Evolutionary conservation across 1,139 yeast genomes (phyloP), one percentile per base, ranked within the genome.

Genomic region (Suhomyces bolitotheri): DNA sequence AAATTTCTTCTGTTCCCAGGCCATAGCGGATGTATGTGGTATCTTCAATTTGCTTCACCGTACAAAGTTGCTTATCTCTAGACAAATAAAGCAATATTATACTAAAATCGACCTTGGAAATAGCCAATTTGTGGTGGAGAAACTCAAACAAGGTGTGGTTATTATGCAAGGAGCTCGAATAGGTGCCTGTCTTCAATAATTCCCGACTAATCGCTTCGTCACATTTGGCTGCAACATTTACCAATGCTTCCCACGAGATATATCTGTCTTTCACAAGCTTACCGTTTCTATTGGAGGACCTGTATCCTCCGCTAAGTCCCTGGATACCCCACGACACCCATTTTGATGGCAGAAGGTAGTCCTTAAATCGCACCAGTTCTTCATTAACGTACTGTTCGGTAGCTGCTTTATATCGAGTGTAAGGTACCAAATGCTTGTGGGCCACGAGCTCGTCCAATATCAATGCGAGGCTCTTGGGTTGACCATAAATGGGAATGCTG

Each of bases 401-500:
- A 8, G 15, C 24, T 8, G 20, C 22, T 14, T 28, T 22, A 7
- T 37, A 37, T 2, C 20, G 16, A 7, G 33, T 50, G 9, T 45
- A 47, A 0, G 70, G 67, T 0, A 66, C 42, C 7, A 64, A 36
- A 2, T 41, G 36, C 30, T 51, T 49, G 13, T 45, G 31, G 5
- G 26, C 29, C 7, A 60, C 55, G 27, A 66, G 46, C 33, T 64
- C 71, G 11, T 53, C 37, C 7, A 66, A 34, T 1, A 63, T 50
- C 6, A 40, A 27, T 0, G 48, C 52, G 21, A 67, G 25, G 15
- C 58, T 41, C 26, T 47, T 40, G 0, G 73, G 73, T 17, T 45
- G 42, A 0, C 72, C 72, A 35, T 58, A 54, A 0, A 49, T 43
- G 1, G 66, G 60, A 5, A 64, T 34, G 7, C 54, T 42, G 26